Conservation (phyloP, 768 basidiomycete genomes). For the Collybia sp. region DNA sequence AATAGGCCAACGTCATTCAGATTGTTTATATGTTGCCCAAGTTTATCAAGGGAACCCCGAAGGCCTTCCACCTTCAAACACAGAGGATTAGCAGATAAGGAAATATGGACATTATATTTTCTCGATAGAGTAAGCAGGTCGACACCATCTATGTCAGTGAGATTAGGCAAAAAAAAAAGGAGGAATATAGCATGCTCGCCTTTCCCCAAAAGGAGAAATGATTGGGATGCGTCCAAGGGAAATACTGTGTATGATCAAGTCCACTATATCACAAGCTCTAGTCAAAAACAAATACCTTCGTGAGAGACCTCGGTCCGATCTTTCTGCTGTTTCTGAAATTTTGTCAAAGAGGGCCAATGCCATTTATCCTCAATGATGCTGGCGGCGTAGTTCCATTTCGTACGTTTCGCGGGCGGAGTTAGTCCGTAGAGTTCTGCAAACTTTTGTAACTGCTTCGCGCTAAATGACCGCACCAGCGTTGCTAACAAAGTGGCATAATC, state of each 20-base stretch:
- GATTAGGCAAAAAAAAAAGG: neutral
- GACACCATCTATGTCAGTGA: conserved; percentile 43
- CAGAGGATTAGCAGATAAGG: conserved; percentile 51
- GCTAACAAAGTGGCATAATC: conserved; percentile 52
- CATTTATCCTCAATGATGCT: conserved; percentile 62
- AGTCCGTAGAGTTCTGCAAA: conserved; percentile 49
- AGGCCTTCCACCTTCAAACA: conserved; percentile 57
- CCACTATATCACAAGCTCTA: conserved; percentile 1
- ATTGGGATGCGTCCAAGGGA: conserved; percentile 49
- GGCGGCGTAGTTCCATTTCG: conserved; percentile 37
- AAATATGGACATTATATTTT: conserved; percentile 57
- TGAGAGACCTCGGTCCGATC: conserved; percentile 44
- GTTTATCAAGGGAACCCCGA: conserved; percentile 41
- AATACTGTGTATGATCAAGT: conserved; percentile 38
- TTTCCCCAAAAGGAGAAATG: conserved; percentile 71
- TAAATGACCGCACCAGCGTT: conserved; percentile 58
- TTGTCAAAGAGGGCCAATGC: conserved; percentile 61
- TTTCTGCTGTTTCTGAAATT: conserved; percentile 42
- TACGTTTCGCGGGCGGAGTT: conserved; percentile 22
- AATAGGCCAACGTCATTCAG: conserved; percentile 43
- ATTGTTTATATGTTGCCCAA: conserved; percentile 39
- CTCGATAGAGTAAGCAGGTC: conserved; percentile 57
- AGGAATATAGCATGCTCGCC: conserved; percentile 31
- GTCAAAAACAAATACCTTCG: conserved; percentile 34
- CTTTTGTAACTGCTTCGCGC: conserved; percentile 49